These are phyloP conservation scores for Ensete ventricosum DNA, from an alignment of 176 grass and related monocot species.

Conservation along the genomic window DNA sequence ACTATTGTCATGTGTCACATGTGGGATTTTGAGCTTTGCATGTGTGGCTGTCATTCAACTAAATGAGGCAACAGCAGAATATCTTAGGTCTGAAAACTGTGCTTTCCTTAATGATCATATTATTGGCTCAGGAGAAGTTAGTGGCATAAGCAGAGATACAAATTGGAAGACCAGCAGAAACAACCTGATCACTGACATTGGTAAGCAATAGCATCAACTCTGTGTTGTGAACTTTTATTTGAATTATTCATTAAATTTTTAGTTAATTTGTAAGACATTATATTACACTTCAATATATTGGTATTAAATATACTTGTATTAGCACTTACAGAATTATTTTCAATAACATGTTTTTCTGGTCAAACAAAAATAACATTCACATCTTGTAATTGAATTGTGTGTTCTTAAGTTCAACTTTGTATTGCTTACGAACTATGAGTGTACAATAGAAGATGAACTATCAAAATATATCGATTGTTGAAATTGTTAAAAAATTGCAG, in stretches of 20 bases:
- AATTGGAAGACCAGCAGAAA: neutral
- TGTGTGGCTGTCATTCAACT: conserved; percentile 90
- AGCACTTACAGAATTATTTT: neutral
- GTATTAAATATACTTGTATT: neutral
- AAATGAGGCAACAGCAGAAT: conserved; percentile 49
- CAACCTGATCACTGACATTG: neutral
- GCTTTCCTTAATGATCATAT: conserved; percentile 39
- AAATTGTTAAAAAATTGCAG: neutral
- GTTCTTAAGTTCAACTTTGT: neutral
- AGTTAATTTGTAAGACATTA: neutral
- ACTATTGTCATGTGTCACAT: conserved; percentile 81
- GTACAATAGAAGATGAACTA: neutral
- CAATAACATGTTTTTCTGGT: too few species aligned
- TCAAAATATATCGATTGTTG: neutral
- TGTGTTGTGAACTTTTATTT: neutral
- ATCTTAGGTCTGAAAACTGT: conserved; percentile 56
- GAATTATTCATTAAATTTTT: neutral
- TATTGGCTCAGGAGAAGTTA: conserved; percentile 27
- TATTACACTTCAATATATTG: neutral
- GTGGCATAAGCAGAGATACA: conserved; percentile 11
- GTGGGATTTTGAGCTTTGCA: conserved; percentile 98
- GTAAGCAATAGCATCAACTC: conserved; percentile 15
- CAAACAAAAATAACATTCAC: neutral
- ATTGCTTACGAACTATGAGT: neutral
- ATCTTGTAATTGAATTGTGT: neutral